Conservation (phyloP, 164 flowering plant genomes). For the Liquidambar formosana region DNA sequence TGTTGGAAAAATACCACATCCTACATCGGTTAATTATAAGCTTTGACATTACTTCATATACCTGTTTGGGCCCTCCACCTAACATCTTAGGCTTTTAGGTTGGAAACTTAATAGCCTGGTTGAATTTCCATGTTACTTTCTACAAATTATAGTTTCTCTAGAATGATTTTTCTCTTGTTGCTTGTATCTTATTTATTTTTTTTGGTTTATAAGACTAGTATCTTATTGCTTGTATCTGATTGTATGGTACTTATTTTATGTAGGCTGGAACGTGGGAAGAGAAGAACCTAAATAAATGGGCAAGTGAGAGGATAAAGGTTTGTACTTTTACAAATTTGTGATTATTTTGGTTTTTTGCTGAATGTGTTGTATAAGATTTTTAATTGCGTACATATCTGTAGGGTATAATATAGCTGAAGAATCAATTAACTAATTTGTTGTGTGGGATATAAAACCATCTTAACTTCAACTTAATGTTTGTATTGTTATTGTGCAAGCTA, state of each 20-base stretch:
- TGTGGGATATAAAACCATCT: neutral
- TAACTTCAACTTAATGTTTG: neutral
- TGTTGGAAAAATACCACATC: too few relatives aligned
- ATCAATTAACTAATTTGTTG: neutral
- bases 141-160: too few relatives aligned
- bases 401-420: neutral
- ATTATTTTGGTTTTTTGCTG: neutral
- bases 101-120: too few relatives aligned
- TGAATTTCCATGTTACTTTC: neutral
- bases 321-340: constrained; percentile 7
- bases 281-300: constrained; percentile 86
- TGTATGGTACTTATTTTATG: constrained; percentile 4
- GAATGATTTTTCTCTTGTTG: neutral
- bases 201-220: too few relatives aligned
- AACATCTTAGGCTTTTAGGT: too few relatives aligned
- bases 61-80: too few relatives aligned
- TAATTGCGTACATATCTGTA: neutral
- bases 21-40: too few relatives aligned
- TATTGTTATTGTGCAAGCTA: neutral
- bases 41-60: too few relatives aligned
- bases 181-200: neutral
- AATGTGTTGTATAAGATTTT: neutral
- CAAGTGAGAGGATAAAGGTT: constrained; percentile 78
- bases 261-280: constrained; percentile 99
- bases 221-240: neutral